A percentile compares a stretch with the other conserved stretches of the same genome.
phyloP scores from a whole-genome alignment of 2,329 filamentous ascomycete genomes.

The Cytospora piceicola region DNA sequence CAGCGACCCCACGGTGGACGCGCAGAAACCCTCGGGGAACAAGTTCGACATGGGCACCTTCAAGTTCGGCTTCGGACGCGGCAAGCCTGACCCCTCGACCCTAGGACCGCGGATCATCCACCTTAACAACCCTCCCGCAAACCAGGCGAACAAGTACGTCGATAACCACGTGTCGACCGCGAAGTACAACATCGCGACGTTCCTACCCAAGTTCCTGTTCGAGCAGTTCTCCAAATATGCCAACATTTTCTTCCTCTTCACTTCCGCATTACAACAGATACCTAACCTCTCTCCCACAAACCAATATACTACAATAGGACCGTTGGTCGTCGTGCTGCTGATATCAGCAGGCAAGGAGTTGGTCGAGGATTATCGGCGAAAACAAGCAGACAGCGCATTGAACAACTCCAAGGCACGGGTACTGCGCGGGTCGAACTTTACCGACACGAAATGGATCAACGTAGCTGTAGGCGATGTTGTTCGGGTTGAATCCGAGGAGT shows the following conservation, averaged over 20 bases:
- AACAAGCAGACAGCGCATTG: slow-evolving; percentile 80
- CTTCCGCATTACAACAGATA: slow-evolving; percentile 91
- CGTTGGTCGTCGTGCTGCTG: slow-evolving; percentile 84
- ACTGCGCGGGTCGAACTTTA: slow-evolving; percentile 80
- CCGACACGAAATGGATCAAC: slow-evolving; percentile 91
- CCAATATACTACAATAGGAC: slow-evolving; percentile 92
- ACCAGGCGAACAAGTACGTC: slow-evolving; percentile 84
- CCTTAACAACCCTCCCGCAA: slow-evolving; percentile 94
- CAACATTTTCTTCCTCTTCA: slow-evolving; percentile 99
- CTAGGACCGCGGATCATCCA: slow-evolving; percentile 91
- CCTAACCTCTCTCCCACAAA: slow-evolving; percentile 94
- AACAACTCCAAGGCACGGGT: slow-evolving; percentile 88
- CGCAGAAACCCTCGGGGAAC: slow-evolving; percentile 51
- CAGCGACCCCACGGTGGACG: slow-evolving; percentile 38
- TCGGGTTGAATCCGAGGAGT: slow-evolving; percentile 89
- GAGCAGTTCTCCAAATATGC: slow-evolving; percentile 99
- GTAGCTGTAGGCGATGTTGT: slow-evolving; percentile 91
- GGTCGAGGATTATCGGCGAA: slow-evolving; percentile 90
- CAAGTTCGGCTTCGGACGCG: slow-evolving; percentile 88
- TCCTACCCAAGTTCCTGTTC: slow-evolving; percentile 94
- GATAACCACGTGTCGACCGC: slow-evolving; percentile 97
- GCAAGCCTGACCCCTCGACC: slow-evolving; percentile 86
- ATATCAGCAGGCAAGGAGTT: slow-evolving; percentile 97
- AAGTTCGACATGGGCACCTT: slow-evolving; percentile 72
- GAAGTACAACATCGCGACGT: slow-evolving; percentile 94